phyloP scores from a whole-genome alignment of 352 stramenopile species.

The Globisporangium echinulatum region DNA sequence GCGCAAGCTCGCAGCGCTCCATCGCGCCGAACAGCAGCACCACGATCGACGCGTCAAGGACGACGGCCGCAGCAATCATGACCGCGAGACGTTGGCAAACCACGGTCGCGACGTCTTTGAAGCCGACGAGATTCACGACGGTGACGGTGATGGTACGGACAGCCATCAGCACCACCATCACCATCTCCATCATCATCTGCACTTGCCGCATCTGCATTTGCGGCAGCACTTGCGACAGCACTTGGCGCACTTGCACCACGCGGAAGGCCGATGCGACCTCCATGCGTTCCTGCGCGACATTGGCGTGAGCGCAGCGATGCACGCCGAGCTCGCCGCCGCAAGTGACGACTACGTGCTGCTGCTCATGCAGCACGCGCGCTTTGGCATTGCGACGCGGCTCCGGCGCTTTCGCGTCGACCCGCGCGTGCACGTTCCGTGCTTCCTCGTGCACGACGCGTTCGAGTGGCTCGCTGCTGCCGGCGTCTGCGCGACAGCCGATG shows the following conservation, averaged over 20 bases:
- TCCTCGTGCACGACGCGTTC: slow-evolving; percentile 66
- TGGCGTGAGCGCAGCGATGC: slow-evolving; percentile 42
- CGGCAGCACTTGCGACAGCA: slow-evolving; percentile 7
- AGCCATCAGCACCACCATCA: background rate
- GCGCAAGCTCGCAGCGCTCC: slow-evolving; percentile 27
- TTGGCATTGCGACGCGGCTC: slow-evolving; percentile 37
- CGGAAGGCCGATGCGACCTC: slow-evolving; percentile 17
- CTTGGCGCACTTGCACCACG: slow-evolving; percentile 4
- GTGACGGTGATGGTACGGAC: background rate
- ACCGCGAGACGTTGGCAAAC: background rate
- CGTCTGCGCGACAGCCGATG: slow-evolving; percentile 32
- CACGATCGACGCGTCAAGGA: background rate
- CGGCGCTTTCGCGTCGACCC: slow-evolving; percentile 68
- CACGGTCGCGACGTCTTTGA: background rate
- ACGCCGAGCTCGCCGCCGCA: slow-evolving; percentile 31
- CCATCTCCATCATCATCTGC: background rate
- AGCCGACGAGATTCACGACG: background rate
- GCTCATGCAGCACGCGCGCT: slow-evolving; percentile 51
- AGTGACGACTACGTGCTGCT: slow-evolving; percentile 76
- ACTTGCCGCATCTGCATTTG: slow-evolving; percentile 6
- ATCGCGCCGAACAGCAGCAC: background rate
- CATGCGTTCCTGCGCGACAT: slow-evolving; percentile 34
- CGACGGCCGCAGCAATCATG: background rate
- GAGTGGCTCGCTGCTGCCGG: slow-evolving; percentile 42
- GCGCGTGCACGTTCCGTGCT: slow-evolving; percentile 65